Evolutionary conservation across 2,329 filamentous ascomycete species (phyloP), one percentile per base, ranked within the genome.

Genomic region (Teratosphaeria epicoccoides): DNA sequence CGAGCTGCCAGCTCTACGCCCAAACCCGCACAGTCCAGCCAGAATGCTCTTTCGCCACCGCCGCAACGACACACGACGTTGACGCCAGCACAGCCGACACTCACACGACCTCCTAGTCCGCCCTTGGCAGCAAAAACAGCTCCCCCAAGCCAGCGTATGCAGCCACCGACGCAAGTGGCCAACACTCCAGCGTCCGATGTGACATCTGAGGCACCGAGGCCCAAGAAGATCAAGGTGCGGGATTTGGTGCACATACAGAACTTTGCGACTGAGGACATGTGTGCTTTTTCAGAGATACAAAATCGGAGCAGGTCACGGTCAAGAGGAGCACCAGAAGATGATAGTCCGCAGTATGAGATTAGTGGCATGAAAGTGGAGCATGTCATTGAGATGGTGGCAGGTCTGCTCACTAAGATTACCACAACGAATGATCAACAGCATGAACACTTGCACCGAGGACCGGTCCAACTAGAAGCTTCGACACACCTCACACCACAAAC

Each of bases 321-420:
- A 37, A 69, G 72, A 56, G 68, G 71, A 71, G 65, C 69, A 25
- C 65, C 71, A 61, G 72, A 72, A 56, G 73, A 76, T 49, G 78
- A 81, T 54, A 72, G 74, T 2, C 76, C 78, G 51, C 80, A 83
- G 66, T 98, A 95, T 68, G 93, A 97, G 70, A 96, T 98, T 62
- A 96, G 90, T 71, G 87, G 82, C 49, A 97, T 98, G 91, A 93
- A 93, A 49, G 94, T 97, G 51, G 83, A 85, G 58, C 91, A 98
- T 66, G 88, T 98, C 60, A 98, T 98, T 66, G 91, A 97, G 70
- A 97, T 98, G 93, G 93, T 98, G 3, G 93, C 93, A 4, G 93
- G 90, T 6, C 78, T 98, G 23, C 76, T 98, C 56, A 95, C 91
- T 52, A 97, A 97, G 70, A 98, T 98, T 62, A 97, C 93, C 5